Percentiles rank a stretch among this genome's conserved stretches.
These are phyloP conservation scores for Solanum hybrid DNA, from an alignment of 305 asterid genomes.

Conservation along the genomic window DNA sequence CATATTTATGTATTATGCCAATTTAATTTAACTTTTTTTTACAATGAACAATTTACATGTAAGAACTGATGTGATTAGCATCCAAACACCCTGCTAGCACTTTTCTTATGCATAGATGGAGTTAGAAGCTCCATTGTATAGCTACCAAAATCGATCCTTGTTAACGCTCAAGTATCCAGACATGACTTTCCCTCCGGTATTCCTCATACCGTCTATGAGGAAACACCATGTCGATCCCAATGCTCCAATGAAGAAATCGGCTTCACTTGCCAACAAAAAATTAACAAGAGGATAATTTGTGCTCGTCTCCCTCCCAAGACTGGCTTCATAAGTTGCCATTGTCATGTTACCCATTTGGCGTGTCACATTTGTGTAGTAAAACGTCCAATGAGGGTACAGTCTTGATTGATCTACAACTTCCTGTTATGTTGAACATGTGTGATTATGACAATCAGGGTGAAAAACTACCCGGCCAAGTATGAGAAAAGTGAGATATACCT, in stretches of 20 bases:
- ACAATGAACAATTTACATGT: neutral
- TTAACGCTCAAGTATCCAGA: slow-evolving; percentile 88
- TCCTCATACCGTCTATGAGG: slow-evolving; percentile 90
- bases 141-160: slow-evolving; percentile 89
- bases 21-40: neutral
- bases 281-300: slow-evolving; percentile 85
- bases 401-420: slow-evolving; percentile 64
- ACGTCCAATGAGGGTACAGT: slow-evolving; percentile 47
- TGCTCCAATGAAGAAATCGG: slow-evolving; percentile 86
- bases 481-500: slow-evolving; percentile 31
- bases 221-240: slow-evolving; percentile 91
- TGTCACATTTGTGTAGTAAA: slow-evolving; percentile 73
- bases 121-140: neutral
- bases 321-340: slow-evolving; percentile 82
- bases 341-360: slow-evolving; percentile 74
- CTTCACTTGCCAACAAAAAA: slow-evolving; percentile 91
- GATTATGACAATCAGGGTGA: neutral
- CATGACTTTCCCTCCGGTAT: slow-evolving; percentile 88
- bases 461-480: neutral
- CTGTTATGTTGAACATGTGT: slow-evolving; percentile 18
- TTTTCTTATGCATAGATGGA: neutral
- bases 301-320: slow-evolving; percentile 85
- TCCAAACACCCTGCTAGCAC: neutral
- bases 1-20: no score
- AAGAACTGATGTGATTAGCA: neutral